Evolutionary conservation across 768 basidiomycete species (phyloP).

Genomic region (Cantharellus cinnabarinus): DNA sequence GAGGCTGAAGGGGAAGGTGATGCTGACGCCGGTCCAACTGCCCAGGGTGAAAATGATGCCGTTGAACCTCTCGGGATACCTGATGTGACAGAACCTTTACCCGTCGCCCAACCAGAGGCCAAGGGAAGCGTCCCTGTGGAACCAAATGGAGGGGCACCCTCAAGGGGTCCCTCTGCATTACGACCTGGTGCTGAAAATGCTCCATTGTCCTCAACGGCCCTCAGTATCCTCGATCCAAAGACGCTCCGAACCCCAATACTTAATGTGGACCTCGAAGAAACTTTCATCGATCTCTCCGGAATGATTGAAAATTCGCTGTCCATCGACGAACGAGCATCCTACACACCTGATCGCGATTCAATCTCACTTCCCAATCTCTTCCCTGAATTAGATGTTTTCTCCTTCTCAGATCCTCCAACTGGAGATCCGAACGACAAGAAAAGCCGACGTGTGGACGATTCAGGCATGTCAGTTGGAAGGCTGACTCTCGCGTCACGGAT

Average conservation of each 20-base stretch:
- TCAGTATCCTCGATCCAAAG: constrained; percentile 2
- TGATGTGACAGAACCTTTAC: neutral
- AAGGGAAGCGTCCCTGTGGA: neutral
- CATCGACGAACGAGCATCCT: neutral
- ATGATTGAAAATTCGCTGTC: constrained; percentile 3
- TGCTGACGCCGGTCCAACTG: neutral
- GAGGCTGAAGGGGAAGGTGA: constrained; percentile 10
- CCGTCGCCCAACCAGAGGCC: neutral
- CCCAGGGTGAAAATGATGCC: neutral
- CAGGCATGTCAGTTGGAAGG: constrained; percentile 37
- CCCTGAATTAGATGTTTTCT: constrained; percentile 48
- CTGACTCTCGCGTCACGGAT: constrained; percentile 56
- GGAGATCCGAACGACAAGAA: constrained; percentile 21
- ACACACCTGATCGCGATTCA: constrained; percentile 1
- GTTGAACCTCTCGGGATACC: neutral
- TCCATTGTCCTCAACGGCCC: neutral
- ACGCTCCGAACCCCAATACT: constrained; percentile 8
- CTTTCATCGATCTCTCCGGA: constrained; percentile 8
- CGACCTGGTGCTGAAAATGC: neutral
- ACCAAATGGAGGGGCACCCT: neutral
- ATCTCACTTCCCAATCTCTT: constrained; percentile 41
- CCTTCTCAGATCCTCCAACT: constrained; percentile 23
- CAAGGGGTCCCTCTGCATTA: neutral
- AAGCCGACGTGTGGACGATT: constrained; percentile 56
- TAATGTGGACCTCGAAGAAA: constrained; percentile 3